A percentile compares a stretch with the other conserved stretches of the same genome.
These are phyloP conservation scores for Phycomyces nitens DNA, from an alignment of 192 early-diverging fungal genomes.

Conservation along the genomic window DNA sequence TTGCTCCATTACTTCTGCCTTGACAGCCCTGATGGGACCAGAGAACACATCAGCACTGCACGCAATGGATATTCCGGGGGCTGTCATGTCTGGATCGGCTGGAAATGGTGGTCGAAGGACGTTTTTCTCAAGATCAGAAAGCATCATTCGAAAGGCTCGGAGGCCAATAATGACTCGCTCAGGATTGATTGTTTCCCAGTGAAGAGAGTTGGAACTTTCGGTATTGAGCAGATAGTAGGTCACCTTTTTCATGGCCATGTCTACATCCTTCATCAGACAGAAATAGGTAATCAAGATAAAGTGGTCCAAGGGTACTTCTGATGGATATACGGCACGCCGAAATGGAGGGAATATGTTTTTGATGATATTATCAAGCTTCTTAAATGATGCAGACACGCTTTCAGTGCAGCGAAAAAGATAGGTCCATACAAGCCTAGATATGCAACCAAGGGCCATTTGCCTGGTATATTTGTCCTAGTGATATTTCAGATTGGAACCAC, in stretches of 20 bases:
- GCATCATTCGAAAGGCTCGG: conserved; percentile 64
- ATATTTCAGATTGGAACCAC: not conserved
- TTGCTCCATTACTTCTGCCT: conserved; percentile 64
- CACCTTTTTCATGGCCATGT: conserved; percentile 68
- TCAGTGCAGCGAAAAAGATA: conserved; percentile 90
- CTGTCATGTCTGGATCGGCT: conserved; percentile 37
- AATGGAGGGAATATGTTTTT: conserved; percentile 64
- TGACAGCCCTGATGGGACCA: conserved; percentile 45
- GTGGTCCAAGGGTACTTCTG: conserved; percentile 62
- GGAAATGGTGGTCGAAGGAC: conserved; percentile 47
- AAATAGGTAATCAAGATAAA: conserved; percentile 73
- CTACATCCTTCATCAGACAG: conserved; percentile 56
- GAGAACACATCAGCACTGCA: conserved; percentile 36
- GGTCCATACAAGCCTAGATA: conserved; percentile 86
- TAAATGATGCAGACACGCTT: conserved; percentile 44
- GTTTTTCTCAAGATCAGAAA: conserved; percentile 68
- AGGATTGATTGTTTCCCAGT: conserved; percentile 51
- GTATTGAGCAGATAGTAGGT: conserved; percentile 61
- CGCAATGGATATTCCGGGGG: conserved; percentile 23
- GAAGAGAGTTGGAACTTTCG: conserved; percentile 42
- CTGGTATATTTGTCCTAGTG: conserved; percentile 67
- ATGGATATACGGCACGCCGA: conserved; percentile 51
- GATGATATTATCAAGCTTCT: conserved; percentile 54
- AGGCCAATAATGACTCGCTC: conserved; percentile 78
- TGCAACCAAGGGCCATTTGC: conserved; percentile 71